phyloP scores from a whole-genome alignment of 139 green algal species.

The Zygnema cylindricum region DNA sequence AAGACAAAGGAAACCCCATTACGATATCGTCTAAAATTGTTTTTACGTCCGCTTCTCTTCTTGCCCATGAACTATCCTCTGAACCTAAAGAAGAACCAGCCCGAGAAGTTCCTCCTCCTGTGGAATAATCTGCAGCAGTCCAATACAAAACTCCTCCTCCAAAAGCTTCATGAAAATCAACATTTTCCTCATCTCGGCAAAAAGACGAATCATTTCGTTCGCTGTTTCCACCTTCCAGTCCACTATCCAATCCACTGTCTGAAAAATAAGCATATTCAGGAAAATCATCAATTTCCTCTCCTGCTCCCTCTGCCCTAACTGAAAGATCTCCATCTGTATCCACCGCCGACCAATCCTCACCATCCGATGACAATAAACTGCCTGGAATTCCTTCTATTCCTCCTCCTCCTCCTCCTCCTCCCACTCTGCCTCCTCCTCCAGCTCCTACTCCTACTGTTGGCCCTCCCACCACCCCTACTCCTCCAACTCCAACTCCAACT shows the following conservation, averaged over 20 bases:
- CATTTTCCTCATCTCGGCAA: constrained; percentile 33
- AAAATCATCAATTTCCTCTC: constrained; percentile 8
- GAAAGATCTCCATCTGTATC: constrained; percentile 14
- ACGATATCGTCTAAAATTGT: constrained; percentile 51
- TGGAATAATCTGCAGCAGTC: constrained; percentile 32
- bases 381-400: neutral
- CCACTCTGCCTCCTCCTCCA: too few species aligned
- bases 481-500: too few species aligned
- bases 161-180: constrained; percentile 48
- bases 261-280: neutral
- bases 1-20: constrained; percentile 6
- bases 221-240: neutral
- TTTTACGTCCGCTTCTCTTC: constrained; percentile 32
- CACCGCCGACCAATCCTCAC: constrained; percentile 1
- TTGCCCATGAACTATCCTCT: constrained; percentile 42
- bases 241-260: neutral
- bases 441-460: neutral
- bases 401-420: neutral
- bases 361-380: neutral
- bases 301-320: neutral
- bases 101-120: neutral
- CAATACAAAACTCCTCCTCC: constrained; percentile 57
- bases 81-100: constrained; percentile 40
- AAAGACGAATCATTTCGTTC: neutral
- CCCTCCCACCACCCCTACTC: neutral